phyloP scores from a whole-genome alignment of 805 yeast genomes.

The Wickerhamomyces bisporus region DNA sequence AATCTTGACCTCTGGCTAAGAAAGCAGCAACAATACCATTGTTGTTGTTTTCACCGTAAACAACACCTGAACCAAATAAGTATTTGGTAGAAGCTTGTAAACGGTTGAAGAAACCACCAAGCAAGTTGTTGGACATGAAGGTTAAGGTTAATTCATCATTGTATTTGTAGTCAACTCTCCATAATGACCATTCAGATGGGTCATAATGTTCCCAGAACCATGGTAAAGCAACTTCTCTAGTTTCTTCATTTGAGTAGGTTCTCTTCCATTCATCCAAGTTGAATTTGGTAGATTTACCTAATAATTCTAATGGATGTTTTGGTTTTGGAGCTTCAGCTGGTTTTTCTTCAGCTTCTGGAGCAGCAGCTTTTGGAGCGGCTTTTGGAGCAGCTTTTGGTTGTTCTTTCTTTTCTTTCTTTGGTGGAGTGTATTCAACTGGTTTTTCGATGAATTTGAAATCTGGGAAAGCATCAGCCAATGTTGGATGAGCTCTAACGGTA shows the following conservation, averaged over 20 bases:
- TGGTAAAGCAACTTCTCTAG: constrained; percentile 90
- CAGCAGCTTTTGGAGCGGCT: constrained; percentile 24
- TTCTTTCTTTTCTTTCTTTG: constrained; percentile 59
- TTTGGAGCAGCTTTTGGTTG: constrained; percentile 30
- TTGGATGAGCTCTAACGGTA: constrained; percentile 43
- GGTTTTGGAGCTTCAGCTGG: constrained; percentile 65
- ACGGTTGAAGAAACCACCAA: constrained; percentile 98
- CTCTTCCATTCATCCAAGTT: constrained; percentile 94
- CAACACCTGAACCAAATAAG: constrained; percentile 90
- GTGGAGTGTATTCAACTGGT: constrained; percentile 63
- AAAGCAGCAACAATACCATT: constrained; percentile 96
- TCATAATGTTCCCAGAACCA: constrained; percentile 98
- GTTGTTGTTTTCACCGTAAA: constrained; percentile 97
- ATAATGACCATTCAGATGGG: constrained; percentile 89
- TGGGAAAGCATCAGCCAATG: constrained; percentile 42
- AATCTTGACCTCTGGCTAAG: constrained; percentile 92
- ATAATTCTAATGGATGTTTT: constrained; percentile 85
- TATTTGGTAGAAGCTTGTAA: constrained; percentile 86
- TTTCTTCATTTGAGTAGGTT: constrained; percentile 93
- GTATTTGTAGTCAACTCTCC: constrained; percentile 95
- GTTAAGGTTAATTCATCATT: constrained; percentile 95
- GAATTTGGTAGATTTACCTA: constrained; percentile 65
- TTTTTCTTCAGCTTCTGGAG: constrained; percentile 36
- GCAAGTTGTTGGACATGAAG: constrained; percentile 96
- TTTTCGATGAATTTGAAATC: constrained; percentile 56